Base-by-base conservation (phyloP, 2,329 filamentous ascomycete species). In the Fusarium keratoplasticum region DNA sequence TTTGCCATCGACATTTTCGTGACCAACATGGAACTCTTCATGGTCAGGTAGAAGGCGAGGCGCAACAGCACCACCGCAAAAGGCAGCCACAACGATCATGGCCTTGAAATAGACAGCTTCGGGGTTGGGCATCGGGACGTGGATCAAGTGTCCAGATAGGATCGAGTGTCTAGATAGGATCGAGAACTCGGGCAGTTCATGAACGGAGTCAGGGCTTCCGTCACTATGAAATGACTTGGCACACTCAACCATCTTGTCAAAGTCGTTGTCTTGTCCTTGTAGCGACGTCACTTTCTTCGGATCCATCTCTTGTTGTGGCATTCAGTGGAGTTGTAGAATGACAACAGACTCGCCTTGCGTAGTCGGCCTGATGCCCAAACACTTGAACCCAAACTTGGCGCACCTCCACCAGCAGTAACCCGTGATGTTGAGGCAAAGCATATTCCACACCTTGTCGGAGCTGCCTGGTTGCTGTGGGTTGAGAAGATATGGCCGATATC, bases 281-380 rank as follows among this genome's bases (percentile, higher is more conserved):
- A 54, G 33, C 6, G 13, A 13, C 11, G 10, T 44, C 16, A 2
- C 18, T 2, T 52, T 52, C 2, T 4, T 20, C 2, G 42, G 42
- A 16, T 25, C 14, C 14, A 44, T 44, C 0, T 14, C 3, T n/a
- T 18, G 31, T 2, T 9, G 31, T 6, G 59, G 61, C 70, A 73
- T 72, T 59, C 70, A 72, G 14, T 54, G 35, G 29, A 73, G 67
- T 22, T 54, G 59, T 25, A 72, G 18, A 4, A 31, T 61, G 1
- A 40, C 44, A 9, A n/a, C 14, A 4, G 6, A 2, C 20, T 52
- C n/a, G 8, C 0, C 54, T 22, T 5, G 3, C 5, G 4, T 29
- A 29, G 44, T 27, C 25, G 4, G 1, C 3, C 38, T 31, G 3
- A n/a, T 16, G 4, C 25, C 22, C 4, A 57, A 5, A 7, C 16